Conservation (phyloP, 805 yeast species). For the Ogataea nakhonphanomensis region DNA sequence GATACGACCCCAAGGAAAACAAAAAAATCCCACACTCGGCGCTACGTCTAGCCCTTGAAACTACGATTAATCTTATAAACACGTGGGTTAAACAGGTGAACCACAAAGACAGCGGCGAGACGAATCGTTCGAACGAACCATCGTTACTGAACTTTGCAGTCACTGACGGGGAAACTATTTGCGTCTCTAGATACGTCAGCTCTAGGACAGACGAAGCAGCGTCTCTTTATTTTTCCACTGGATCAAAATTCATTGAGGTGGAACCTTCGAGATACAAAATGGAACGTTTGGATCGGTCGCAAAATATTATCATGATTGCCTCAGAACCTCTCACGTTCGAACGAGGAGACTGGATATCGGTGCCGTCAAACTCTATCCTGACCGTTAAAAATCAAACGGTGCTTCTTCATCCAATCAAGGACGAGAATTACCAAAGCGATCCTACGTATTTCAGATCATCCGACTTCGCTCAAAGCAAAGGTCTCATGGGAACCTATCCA, state of each 20-base stretch:
- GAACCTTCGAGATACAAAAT: conserved; percentile 89
- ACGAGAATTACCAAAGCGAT: conserved; percentile 79
- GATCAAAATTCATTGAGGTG: conserved; percentile 85
- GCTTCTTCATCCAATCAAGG: conserved; percentile 83
- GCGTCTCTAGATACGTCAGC: conserved; percentile 83
- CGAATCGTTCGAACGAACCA: conserved; percentile 49
- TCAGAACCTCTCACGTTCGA: conserved; percentile 96
- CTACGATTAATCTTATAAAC: conserved; percentile 71
- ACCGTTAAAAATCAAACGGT: conserved; percentile 85
- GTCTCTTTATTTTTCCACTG: conserved; percentile 89
- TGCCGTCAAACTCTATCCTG: conserved; percentile 85
- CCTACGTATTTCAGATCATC: conserved; percentile 69
- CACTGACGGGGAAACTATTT: conserved; percentile 85
- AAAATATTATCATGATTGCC: conserved; percentile 91
- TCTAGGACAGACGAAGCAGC: conserved; percentile 95
- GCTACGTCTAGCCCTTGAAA: conserved; percentile 64
- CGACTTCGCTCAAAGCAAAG: conserved; percentile 83
- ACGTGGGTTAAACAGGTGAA: conserved; percentile 71
- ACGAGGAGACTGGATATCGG: conserved; percentile 95
- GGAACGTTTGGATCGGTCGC: conserved; percentile 91
- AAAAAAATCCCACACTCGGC: conserved; percentile 41
- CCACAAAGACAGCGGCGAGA: conserved; percentile 30
- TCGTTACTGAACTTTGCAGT: conserved; percentile 90
- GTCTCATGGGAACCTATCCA: conserved; percentile 90
- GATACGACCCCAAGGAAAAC: conserved; percentile 56